phyloP scores from a whole-genome alignment of 306 rosid species.

The Astragalus glycyphyllos region DNA sequence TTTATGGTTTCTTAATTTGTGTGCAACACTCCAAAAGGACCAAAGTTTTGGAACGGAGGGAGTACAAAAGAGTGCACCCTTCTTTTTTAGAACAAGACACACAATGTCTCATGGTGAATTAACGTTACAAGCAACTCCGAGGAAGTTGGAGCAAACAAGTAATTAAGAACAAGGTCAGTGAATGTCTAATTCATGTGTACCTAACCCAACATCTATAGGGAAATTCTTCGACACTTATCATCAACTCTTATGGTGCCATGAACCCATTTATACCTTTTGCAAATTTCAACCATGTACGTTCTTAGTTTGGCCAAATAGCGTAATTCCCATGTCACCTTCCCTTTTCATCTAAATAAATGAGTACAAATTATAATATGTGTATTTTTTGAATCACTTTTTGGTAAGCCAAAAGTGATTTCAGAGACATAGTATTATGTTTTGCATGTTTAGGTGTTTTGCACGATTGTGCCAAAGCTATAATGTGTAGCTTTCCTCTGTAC shows the following conservation, averaged over 20 bases:
- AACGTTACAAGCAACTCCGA: conserved; percentile 34
- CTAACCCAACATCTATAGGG: conserved; percentile 45
- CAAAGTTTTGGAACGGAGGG: no score
- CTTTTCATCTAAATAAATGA: background rate
- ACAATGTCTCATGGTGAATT: conserved; percentile 12
- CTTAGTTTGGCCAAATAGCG: conserved; percentile 26
- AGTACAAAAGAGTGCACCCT: background rate
- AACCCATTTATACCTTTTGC: background rate
- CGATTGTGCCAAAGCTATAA: no score
- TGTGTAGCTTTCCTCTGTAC: no score
- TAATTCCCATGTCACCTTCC: conserved; percentile 32
- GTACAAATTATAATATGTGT: no score
- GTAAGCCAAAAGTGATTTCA: no score
- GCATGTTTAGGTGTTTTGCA: no score
- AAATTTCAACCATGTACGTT: conserved; percentile 6
- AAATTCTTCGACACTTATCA: background rate
- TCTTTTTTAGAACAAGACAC: background rate
- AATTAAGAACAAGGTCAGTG: background rate
- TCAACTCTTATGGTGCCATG: background rate
- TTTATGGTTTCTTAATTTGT: no score
- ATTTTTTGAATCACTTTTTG: no score
- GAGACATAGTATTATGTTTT: no score
- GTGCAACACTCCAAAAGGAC: no score
- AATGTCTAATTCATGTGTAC: conserved; percentile 36
- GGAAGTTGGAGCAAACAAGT: conserved; percentile 41